These are phyloP conservation scores for Aspergillus hiratsukae DNA, from an alignment of 2,329 filamentous ascomycete genomes.

Conservation along the genomic window DNA sequence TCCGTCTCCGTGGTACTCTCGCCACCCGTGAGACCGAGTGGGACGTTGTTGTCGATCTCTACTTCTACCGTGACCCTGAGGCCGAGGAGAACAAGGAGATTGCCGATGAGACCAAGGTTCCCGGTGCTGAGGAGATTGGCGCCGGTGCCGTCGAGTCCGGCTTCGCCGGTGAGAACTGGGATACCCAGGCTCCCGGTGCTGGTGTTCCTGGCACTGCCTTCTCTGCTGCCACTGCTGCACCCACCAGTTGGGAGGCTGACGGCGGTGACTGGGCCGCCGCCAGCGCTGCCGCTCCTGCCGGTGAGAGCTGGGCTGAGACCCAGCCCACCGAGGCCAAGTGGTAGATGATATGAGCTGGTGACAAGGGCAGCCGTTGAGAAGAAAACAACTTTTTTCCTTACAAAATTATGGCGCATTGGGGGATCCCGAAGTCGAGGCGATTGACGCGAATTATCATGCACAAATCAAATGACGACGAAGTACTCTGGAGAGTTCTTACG, in stretches of 20 bases:
- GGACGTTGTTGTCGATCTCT: conserved; percentile 99
- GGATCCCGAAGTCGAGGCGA: conserved; percentile 6
- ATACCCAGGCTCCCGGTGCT: conserved; percentile 63
- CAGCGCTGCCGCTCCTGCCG: conserved; percentile 36
- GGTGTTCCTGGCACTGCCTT: conserved; percentile 61
- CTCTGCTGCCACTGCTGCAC: conserved; percentile 61
- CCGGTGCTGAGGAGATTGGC: conserved; percentile 79
- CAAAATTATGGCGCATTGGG: conserved; percentile 21
- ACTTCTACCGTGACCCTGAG: conserved; percentile 99
- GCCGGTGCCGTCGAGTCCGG: conserved; percentile 72
- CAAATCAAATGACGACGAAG: conserved; percentile 17
- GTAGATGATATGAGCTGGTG: conserved; percentile 29
- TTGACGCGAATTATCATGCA: conserved; percentile 17
- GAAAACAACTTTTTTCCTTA: conserved; percentile 20
- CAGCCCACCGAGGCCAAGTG: conserved; percentile 36
- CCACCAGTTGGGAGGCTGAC: conserved; percentile 59
- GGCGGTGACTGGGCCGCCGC: conserved; percentile 53
- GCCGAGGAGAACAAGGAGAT: conserved; percentile 97
- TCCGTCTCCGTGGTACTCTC: conserved; percentile 96
- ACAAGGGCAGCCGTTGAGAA: conserved; percentile 28
- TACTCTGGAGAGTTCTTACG: conserved; percentile 13
- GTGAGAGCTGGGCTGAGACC: conserved; percentile 40
- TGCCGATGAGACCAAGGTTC: conserved; percentile 75
- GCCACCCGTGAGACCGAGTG: conserved; percentile 93
- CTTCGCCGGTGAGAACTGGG: conserved; percentile 79